These are phyloP conservation scores for Fusarium compactum DNA, from an alignment of 2,329 filamentous ascomycete species.

Conservation along the genomic window DNA sequence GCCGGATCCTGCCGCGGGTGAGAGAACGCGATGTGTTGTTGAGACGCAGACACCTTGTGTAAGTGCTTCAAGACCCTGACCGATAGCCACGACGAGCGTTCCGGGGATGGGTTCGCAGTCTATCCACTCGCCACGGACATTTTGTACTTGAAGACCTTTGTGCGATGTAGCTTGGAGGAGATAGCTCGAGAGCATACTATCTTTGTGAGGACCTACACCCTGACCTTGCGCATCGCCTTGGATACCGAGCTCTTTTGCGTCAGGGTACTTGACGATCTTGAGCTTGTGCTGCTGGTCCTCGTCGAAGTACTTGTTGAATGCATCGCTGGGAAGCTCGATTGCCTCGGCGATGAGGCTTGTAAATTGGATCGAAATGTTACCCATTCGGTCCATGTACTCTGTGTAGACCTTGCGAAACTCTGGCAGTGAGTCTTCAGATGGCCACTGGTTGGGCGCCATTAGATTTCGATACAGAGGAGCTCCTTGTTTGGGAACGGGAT, in stretches of 20 bases:
- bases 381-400: constrained; percentile 83
- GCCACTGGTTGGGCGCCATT: constrained; percentile 85
- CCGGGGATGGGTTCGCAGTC: constrained; percentile 81
- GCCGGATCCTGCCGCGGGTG: constrained; percentile 75
- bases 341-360: constrained; percentile 86
- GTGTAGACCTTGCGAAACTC: constrained; percentile 76
- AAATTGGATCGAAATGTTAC: constrained; percentile 77
- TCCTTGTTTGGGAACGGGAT: constrained; percentile 70
- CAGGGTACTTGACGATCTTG: constrained; percentile 90
- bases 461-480: constrained; percentile 81
- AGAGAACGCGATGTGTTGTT: constrained; percentile 87
- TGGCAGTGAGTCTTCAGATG: constrained; percentile 71
- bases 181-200: constrained; percentile 85
- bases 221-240: constrained; percentile 61
- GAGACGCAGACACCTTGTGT: constrained; percentile 85
- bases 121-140: constrained; percentile 81
- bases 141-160: constrained; percentile 84
- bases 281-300: constrained; percentile 83
- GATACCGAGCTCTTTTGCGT: constrained; percentile 69
- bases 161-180: constrained; percentile 84
- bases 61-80: constrained; percentile 86
- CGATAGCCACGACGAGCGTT: constrained; percentile 88
- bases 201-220: constrained; percentile 84
- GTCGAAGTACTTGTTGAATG: constrained; percentile 86
- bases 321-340: constrained; percentile 75